Evolutionary conservation across 306 rosid genomes (phyloP), one percentile per base, ranked within the genome.

Genomic region (Carpinus viminea): DNA sequence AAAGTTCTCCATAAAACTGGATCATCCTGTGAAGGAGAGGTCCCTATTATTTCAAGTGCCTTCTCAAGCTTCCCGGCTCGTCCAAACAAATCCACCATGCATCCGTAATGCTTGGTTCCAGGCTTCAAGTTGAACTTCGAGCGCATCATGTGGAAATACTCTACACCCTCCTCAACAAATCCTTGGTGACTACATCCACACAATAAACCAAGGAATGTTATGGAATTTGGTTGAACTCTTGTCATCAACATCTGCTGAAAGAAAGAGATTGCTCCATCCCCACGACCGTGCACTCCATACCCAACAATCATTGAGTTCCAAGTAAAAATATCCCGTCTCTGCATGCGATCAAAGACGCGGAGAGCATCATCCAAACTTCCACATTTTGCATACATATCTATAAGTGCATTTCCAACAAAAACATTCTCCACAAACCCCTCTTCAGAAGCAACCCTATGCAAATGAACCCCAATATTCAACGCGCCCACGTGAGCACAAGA

Each of bases 291-390:
- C n/a, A 86, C 82, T 73, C 90, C 94, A 65, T 76, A 86, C 74
- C 90, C 94, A 68, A 81, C 86, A 57, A 88, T 81, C 85, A 90
- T 76, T 1, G 94, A 90, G 79, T 88, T 90, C 92, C 94, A 90
- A 5, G 91, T 78, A 60, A 79, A 79, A 47, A 78, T 70, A 64
- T 90, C 94, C 41, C 79, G 77, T 68, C 74, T 90, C 70, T 45
- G 45, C 88, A 78, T 90, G 11, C 72, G 70, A 31, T 85, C 81
- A 70, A 90, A 90, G 47, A 90, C 87, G 21, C 45, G 12, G 26
- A 81, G 76, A 72, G 94, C 92, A 12, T 41, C 60, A 47, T 88
- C 81, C 72, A 90, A 76, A 15, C 72, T 72, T 13, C 94, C 94
- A 79, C 90, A 88, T 79, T 90, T 90, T 1, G 89, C 90, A 83